Conservation (phyloP, 768 basidiomycete genomes). For the Leccinum aurantiacum region DNA sequence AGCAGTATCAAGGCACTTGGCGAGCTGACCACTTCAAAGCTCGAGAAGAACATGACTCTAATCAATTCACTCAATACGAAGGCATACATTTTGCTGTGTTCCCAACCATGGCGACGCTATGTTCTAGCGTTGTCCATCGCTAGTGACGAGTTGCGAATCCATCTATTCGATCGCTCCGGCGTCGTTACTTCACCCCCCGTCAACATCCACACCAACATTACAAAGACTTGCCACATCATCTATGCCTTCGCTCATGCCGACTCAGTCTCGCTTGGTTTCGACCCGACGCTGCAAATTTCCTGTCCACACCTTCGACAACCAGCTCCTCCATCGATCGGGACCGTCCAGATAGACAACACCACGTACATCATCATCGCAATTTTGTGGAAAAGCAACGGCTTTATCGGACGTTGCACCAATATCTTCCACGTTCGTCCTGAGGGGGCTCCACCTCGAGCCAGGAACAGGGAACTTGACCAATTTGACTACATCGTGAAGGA, state of each 20-base stretch:
- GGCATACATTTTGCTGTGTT: background rate
- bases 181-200: background rate
- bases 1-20: background rate
- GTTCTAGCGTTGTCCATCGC: background rate
- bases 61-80: background rate
- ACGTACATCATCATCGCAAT: background rate
- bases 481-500: too few species aligned
- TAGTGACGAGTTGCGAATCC: background rate
- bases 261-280: background rate
- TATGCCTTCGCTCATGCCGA: background rate
- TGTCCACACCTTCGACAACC: background rate
- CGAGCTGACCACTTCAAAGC: background rate
- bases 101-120: background rate
- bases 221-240: background rate
- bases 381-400: background rate
- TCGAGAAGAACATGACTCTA: background rate
- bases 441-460: too few species aligned
- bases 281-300: background rate
- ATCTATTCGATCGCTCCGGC: background rate
- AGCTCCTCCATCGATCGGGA: background rate
- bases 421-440: too few species aligned
- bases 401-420: too few species aligned
- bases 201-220: background rate
- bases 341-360: background rate
- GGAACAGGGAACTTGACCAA: too few species aligned